Conservation (phyloP, 257 asterid genomes). For the Apocynum venetum region DNA sequence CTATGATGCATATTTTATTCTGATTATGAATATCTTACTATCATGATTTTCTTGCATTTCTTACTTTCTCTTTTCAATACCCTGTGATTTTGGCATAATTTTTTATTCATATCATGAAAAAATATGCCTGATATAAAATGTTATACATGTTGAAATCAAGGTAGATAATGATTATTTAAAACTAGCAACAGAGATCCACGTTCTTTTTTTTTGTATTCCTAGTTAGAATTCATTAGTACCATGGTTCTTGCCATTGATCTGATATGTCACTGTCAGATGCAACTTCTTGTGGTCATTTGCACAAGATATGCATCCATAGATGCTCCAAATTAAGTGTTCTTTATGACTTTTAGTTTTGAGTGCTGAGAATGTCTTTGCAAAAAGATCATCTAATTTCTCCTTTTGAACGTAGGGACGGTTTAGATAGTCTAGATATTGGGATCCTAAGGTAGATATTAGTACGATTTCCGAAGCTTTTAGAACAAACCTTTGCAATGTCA, state of each 20-base stretch:
- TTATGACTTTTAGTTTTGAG: background rate
- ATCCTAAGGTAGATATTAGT: background rate
- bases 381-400: background rate
- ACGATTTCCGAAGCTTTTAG: background rate
- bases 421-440: background rate
- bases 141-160: background rate
- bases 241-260: background rate
- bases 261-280: background rate
- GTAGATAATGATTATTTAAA: background rate
- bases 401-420: background rate
- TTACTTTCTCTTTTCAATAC: background rate
- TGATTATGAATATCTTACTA: background rate
- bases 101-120: background rate
- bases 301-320: background rate
- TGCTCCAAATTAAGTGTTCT: background rate
- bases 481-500: background rate
- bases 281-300: background rate
- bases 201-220: background rate
- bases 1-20: background rate
- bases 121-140: background rate
- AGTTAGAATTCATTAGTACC: background rate
- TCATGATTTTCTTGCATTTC: slow-evolving; percentile 2
- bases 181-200: background rate
- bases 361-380: background rate
- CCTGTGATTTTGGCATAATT: background rate